Conservation (phyloP, 2,329 filamentous ascomycete genomes). For the Periconia digitata region DNA sequence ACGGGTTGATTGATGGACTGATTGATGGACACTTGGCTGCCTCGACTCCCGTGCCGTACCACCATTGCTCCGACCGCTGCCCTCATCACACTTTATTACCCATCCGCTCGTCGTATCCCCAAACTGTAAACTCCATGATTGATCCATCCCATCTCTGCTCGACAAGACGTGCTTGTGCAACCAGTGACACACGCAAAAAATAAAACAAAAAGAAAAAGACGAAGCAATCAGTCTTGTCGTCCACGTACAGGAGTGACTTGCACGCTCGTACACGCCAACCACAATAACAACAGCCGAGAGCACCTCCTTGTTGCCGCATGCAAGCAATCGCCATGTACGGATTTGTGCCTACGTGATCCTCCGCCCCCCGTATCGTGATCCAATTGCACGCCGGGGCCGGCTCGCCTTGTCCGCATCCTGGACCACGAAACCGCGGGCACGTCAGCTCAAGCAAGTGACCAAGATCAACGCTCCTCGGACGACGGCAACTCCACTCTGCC, state of each 20-base stretch:
- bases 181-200: not conserved
- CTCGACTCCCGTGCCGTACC: too few relatives aligned
- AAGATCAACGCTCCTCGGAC: constrained; percentile 1
- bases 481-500: not conserved
- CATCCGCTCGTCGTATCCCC: not conserved
- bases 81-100: not conserved
- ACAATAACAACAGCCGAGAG: too few relatives aligned
- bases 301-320: too few relatives aligned
- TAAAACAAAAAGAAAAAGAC: too few relatives aligned
- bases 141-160: constrained; percentile 15
- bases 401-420: constrained; percentile 18
- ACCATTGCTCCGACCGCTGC: not conserved
- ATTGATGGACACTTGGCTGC: too few relatives aligned
- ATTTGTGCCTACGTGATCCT: not conserved
- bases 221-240: too few relatives aligned
- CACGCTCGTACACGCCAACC: too few relatives aligned
- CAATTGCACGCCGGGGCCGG: not conserved
- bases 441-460: constrained; percentile 27
- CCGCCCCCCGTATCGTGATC: not conserved
- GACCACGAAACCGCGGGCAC: constrained; percentile 32
- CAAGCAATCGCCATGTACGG: not conserved
- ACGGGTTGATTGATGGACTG: too few relatives aligned
- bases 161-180: constrained; percentile 13
- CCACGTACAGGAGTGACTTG: too few relatives aligned
- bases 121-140: not conserved